Evolutionary conservation across 2,329 filamentous ascomycete species (phyloP).

Genomic region (Rutstroemia sp.): DNA sequence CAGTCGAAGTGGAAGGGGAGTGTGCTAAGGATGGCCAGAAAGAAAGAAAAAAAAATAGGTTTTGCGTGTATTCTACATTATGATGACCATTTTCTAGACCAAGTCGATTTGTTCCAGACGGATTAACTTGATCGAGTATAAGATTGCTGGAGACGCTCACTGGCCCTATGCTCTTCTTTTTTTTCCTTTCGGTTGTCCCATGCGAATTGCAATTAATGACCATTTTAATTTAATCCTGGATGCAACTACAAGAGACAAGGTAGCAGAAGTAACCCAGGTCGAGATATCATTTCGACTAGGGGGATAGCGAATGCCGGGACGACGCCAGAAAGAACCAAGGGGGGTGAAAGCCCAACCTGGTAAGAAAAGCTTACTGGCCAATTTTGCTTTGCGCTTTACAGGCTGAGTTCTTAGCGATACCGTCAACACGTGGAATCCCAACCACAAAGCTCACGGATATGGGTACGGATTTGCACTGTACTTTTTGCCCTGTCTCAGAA

Average conservation of each 20-base stretch:
- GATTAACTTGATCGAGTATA: conserved; percentile 6
- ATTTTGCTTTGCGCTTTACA: too few relatives aligned
- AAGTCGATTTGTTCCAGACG: background rate
- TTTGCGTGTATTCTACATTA: background rate
- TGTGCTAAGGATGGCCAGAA: background rate
- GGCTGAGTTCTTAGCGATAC: too few relatives aligned
- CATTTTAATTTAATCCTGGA: background rate
- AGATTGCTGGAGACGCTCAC: background rate
- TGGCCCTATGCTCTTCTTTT: background rate
- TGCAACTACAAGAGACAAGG: background rate
- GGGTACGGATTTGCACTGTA: background rate
- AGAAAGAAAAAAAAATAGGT: background rate
- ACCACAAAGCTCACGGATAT: background rate
- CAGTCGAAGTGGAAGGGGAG: background rate
- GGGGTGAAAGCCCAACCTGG: background rate
- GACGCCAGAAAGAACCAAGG: background rate
- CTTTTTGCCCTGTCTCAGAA: background rate
- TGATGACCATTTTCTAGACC: background rate
- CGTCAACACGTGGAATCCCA: background rate
- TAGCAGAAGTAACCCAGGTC: background rate
- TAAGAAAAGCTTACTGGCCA: too few relatives aligned
- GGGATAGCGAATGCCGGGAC: background rate
- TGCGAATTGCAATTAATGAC: background rate
- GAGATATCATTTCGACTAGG: background rate
- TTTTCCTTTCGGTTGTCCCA: background rate